Evolutionary conservation across 2,329 filamentous ascomycete species (phyloP).

Genomic region (Curvularia sp.): DNA sequence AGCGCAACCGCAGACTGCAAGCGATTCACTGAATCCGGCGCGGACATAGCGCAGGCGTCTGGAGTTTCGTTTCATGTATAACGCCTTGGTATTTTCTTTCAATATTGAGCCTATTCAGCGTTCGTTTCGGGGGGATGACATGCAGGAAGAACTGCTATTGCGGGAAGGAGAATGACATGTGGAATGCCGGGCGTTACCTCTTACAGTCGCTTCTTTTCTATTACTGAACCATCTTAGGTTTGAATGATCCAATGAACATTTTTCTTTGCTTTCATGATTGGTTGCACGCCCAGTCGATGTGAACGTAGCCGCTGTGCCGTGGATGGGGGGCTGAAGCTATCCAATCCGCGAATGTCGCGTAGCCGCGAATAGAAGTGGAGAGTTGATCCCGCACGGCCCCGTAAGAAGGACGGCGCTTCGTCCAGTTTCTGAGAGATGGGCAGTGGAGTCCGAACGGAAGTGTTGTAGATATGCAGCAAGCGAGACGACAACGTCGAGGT

Average conservation of each 20-base stretch:
- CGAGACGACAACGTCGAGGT: conserved; percentile 19
- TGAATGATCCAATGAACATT: conserved; percentile 46
- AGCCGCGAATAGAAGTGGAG: conserved; percentile 50
- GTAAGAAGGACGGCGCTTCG: conserved; percentile 33
- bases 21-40: conserved; percentile 39
- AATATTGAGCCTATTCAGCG: conserved; percentile 45
- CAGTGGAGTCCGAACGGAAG: conserved; percentile 7
- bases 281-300: conserved; percentile 35
- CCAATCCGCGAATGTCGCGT: conserved; percentile 53
- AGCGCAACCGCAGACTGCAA: conserved; percentile 55
- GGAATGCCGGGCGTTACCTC: conserved; percentile 47
- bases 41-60: conserved; percentile 39
- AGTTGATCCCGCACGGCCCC: conserved; percentile 47
- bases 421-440: conserved; percentile 20
- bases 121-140: conserved; percentile 40
- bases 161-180: conserved; percentile 36
- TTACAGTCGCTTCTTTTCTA: conserved; percentile 47
- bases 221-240: conserved; percentile 35
- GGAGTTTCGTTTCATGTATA: conserved; percentile 48
- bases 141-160: conserved; percentile 41
- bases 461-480: conserved; percentile 8
- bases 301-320: conserved; percentile 51
- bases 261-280: conserved; percentile 39
- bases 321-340: conserved; percentile 48
- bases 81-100: conserved; percentile 36